These are phyloP conservation scores for Trifolium subterraneum DNA, from an alignment of 306 rosid genomes.

Conservation along the genomic window DNA sequence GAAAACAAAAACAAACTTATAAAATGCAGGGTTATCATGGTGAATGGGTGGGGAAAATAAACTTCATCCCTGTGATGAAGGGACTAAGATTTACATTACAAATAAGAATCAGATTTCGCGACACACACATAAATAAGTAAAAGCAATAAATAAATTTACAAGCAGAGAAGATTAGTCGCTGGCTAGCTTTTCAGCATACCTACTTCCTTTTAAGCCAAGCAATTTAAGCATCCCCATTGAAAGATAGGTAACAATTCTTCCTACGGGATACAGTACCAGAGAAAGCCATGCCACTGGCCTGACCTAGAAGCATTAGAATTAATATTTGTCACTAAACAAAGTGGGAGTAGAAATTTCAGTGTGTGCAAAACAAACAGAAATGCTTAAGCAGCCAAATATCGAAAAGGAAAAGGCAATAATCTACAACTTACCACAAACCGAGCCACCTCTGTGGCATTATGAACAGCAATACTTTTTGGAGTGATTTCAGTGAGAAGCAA, in stretches of 20 bases:
- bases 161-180: slow-evolving; percentile 32
- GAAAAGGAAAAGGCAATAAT: slow-evolving; percentile 17
- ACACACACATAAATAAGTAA: slow-evolving; percentile 22
- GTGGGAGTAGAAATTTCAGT: slow-evolving; percentile 31
- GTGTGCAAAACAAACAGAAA: slow-evolving; percentile 32
- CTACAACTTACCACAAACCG: slow-evolving; percentile 88
- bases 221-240: slow-evolving; percentile 98
- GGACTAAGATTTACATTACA: slow-evolving; percentile 23
- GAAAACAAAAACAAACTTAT: slow-evolving; percentile 26
- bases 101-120: slow-evolving; percentile 26
- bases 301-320: slow-evolving; percentile 69
- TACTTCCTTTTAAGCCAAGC: slow-evolving; percentile 96
- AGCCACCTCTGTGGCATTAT: slow-evolving; percentile 95
- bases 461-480: slow-evolving; percentile 97
- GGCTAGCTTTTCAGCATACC: slow-evolving; percentile 56
- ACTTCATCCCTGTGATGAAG: slow-evolving; percentile 27
- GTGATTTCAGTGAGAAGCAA: slow-evolving; percentile 99
- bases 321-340: slow-evolving; percentile 38
- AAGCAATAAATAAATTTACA: slow-evolving; percentile 22
- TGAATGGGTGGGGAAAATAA: slow-evolving; percentile 4
- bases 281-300: slow-evolving; percentile 99
- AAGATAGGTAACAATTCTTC: slow-evolving; percentile 88
- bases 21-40: slow-evolving; percentile 18
- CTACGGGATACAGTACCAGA: slow-evolving; percentile 84
- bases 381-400: slow-evolving; percentile 16